Base-by-base conservation (phyloP, 2,329 filamentous ascomycete genomes). In the Sordariomycetes sp. region DNA sequence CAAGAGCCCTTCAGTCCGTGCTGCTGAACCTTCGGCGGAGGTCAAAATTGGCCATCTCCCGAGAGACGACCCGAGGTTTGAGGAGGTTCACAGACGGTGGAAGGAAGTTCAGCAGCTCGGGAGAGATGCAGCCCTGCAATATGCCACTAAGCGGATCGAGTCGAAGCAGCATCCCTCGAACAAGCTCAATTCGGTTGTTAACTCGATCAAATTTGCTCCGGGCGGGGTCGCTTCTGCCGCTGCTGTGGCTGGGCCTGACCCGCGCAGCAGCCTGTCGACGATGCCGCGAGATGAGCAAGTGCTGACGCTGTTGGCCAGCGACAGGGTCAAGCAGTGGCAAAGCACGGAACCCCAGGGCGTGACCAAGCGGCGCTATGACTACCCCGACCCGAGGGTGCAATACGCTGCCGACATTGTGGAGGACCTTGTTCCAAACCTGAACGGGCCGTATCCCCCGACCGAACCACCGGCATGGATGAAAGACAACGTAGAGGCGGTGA, bases 381-480 rank as follows among this genome's bases (percentile, higher is more conserved):
- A 79, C 53, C 60, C 64, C 1, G 75, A 81, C 55, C 62, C 71
- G 3, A 67, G 67, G 1, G 65, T 76, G 8, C 74, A 77, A 56
- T 65, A 67, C 17, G 74, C 74, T 1, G 72, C 70, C 8, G 69
- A 72, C 22, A 67, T 66, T 2, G 60, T 82, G 13, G 76, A 79
- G 61, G 65, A 65, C 0, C 63, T 75, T 1, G 71, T 71, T 2
- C 71, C 70, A 35, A 65, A 68, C 45, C 65, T 81, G 10, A 70
- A 70, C 52, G 70, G 70, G 56, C 71, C 76, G 7, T 79, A 72
- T 59, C 79, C 78, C 15, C 67, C 79, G 2, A 74, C 64, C 1
- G 72, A 77, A 51, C 76, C 80, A 3, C 79, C 81, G 1, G 72
- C 74, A 20, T 80, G 78, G 73, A 72, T 82, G 61, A 67, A 67